A percentile compares a stretch with the other conserved stretches of the same genome.
Conservation (phyloP, 148 eudicot genomes). For the Talinum fruticosum region DNA sequence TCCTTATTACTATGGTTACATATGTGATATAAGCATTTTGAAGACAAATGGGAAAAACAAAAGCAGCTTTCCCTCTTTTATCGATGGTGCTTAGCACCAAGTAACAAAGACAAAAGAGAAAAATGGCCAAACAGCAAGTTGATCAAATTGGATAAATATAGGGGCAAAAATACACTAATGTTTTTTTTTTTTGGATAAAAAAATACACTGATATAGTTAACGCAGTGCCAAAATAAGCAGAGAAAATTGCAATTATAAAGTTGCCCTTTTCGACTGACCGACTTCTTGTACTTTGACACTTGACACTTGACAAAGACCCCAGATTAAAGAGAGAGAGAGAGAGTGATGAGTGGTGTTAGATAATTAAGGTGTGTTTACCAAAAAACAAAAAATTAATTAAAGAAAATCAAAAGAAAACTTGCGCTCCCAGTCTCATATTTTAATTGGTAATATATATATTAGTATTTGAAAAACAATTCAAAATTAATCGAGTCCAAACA, state of each 20-base stretch:
- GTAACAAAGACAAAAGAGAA: constrained; percentile 4
- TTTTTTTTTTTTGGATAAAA: too few relatives aligned
- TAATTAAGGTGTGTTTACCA: background rate
- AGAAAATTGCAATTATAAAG: background rate
- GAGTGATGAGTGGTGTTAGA: background rate
- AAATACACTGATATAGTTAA: too few relatives aligned
- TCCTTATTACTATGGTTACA: too few relatives aligned
- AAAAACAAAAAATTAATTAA: too few relatives aligned
- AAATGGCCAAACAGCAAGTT: background rate
- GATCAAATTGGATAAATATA: background rate
- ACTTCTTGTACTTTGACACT: constrained; percentile 6
- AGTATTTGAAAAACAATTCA: too few relatives aligned
- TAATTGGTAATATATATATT: too few relatives aligned
- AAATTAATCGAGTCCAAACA: too few relatives aligned
- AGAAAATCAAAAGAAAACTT: too few relatives aligned
- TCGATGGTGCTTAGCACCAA: background rate
- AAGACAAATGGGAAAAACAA: background rate
- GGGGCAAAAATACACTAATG: background rate
- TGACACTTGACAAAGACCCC: constrained; percentile 9
- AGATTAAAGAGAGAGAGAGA: background rate
- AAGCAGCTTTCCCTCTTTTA: background rate
- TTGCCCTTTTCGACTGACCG: background rate
- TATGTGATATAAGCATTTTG: too few relatives aligned
- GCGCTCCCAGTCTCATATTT: too few relatives aligned
- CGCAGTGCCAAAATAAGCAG: background rate